Conservation (phyloP, 2,329 filamentous ascomycete genomes). For the Elsinoe ampelina region DNA sequence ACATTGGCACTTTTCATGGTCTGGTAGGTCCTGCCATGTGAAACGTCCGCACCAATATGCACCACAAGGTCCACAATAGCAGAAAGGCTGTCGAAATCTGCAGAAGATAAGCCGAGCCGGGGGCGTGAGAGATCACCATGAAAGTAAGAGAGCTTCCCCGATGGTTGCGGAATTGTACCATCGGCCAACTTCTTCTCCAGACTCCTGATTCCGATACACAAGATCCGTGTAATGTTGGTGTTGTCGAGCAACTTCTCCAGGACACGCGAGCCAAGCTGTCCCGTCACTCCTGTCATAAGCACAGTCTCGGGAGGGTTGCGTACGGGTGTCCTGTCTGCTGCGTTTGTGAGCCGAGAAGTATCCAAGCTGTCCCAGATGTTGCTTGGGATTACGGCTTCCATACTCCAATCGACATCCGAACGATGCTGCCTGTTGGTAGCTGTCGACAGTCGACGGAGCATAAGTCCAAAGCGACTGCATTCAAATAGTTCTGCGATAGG, state of each 20-base stretch:
- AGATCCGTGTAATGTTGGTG: background rate
- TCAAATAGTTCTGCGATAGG: background rate
- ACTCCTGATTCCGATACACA: background rate
- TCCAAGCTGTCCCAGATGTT: background rate
- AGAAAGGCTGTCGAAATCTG: slow-evolving; percentile 24
- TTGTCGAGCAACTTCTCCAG: background rate
- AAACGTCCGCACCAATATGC: slow-evolving; percentile 20
- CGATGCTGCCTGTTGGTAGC: background rate
- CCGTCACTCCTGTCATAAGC: background rate
- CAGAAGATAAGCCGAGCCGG: slow-evolving; percentile 32
- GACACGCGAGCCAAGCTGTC: background rate
- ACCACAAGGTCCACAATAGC: slow-evolving; percentile 26
- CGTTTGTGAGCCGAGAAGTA: background rate
- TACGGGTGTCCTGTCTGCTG: background rate
- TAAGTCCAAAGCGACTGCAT: background rate
- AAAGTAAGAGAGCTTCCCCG: background rate
- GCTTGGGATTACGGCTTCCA: background rate
- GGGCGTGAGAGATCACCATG: slow-evolving; percentile 31
- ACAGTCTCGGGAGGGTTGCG: background rate
- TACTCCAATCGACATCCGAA: background rate
- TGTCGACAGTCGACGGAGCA: background rate
- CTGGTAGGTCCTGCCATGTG: slow-evolving; percentile 23
- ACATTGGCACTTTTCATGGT: slow-evolving; percentile 22
- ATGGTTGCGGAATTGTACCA: background rate
- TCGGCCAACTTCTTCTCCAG: background rate